Evolutionary conservation across 2,329 filamentous ascomycete genomes (phyloP).

Genomic region (Alternaria triticimaculans): DNA sequence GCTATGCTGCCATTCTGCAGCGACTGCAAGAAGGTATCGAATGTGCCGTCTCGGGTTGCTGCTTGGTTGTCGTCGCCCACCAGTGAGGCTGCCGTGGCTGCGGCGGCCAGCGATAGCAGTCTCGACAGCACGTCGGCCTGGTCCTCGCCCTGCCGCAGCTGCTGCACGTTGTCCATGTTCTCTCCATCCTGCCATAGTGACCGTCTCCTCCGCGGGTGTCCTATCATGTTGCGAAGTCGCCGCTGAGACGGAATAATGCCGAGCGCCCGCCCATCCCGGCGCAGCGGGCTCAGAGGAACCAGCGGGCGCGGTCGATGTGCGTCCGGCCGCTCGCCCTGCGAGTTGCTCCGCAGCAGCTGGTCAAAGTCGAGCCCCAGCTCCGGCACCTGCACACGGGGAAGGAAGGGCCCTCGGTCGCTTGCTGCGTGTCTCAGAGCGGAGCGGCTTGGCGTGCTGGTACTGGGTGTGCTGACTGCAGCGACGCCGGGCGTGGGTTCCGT

Average conservation of each 20-base stretch:
- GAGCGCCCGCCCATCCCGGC: constrained; percentile 43
- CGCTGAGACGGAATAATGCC: constrained; percentile 47
- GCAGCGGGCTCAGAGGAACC: constrained; percentile 24
- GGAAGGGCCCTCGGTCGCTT: constrained; percentile 40
- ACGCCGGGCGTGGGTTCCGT: constrained; percentile 20
- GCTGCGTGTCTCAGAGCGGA: constrained; percentile 30
- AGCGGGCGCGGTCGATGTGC: constrained; percentile 26
- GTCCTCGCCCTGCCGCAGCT: constrained; percentile 62
- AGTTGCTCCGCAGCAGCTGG: constrained; percentile 31
- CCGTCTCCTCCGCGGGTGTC: constrained; percentile 58
- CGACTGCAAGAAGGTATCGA: constrained; percentile 68
- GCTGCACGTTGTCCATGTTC: constrained; percentile 35
- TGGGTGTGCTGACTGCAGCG: constrained; percentile 21
- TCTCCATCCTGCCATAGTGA: constrained; percentile 51
- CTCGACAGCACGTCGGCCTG: constrained; percentile 68
- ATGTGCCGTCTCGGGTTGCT: constrained; percentile 65
- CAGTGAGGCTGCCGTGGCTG: constrained; percentile 68
- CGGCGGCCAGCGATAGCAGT: constrained; percentile 67
- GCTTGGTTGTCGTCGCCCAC: constrained; percentile 66
- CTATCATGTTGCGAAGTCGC: constrained; percentile 52
- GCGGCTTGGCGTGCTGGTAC: constrained; percentile 24
- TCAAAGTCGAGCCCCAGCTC: constrained; percentile 50
- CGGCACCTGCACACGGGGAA: constrained; percentile 43
- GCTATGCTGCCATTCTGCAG: constrained; percentile 66
- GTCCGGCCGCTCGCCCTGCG: constrained; percentile 25